Base-by-base conservation (phyloP, 805 yeast species). In the Torulaspora maleeae region DNA sequence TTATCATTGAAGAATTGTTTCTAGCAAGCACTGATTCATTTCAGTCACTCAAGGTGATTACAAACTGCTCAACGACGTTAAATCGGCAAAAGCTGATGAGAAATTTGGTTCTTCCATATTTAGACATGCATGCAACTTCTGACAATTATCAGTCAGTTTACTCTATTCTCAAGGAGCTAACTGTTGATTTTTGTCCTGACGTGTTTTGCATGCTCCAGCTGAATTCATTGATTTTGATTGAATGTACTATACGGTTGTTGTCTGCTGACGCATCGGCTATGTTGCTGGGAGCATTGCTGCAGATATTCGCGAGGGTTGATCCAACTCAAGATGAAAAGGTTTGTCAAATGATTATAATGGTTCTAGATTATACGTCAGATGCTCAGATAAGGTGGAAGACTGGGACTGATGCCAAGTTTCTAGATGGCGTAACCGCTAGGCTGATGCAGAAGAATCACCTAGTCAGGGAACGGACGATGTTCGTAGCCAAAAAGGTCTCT, bases 391-490 rank as follows among this genome's bases (percentile, higher is more conserved):
- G 38, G 28, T 25, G 24, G 1, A 34, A 42, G 6, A 41, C 56
- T 13, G 49, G 63, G 1, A 47, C 51, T 27, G 50, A 52, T 33
- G 13, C 50, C 1, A 29, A 30, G 2, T 63, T 64, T 36, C 34
- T 65, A 24, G 52, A 61, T 42, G 57, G 59, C 11, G 56, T 66
- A 3, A 64, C 69, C 0, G 51, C 49, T 27, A 51, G 69, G 19
- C 45, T 66, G 19, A 41, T 43, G 24, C 53, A 60, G 38, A 54
- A 56, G 35, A 52, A 55, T 28, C 25, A 38, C 9, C 30, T 15
- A 9, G 45, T 62, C 7, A 52, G 68, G 27, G 69, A 67, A 36
- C 48, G 68, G 12, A 64, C 69, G 2, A 65, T 64, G 70, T 56
- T 43, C 45, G 48, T 66, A 19, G 68, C 68, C 6, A 66, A 63